Percentiles rank a stretch among this genome's conserved stretches.
Conservation (phyloP, 768 basidiomycete species). For the Russula dissimulans region DNA sequence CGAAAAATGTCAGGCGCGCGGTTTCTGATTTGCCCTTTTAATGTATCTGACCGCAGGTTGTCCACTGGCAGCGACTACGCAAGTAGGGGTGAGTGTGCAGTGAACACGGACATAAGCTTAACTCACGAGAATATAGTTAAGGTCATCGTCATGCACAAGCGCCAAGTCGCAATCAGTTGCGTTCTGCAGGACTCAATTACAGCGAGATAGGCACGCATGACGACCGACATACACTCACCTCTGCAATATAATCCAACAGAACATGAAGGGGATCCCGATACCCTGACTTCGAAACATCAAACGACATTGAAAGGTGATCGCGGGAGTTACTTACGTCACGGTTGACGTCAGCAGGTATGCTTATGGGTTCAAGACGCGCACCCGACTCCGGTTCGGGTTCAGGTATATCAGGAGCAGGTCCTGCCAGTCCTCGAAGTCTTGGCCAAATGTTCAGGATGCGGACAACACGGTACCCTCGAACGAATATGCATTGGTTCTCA, state of each 20-base stretch:
- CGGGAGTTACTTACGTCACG: background rate
- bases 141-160: too few relatives aligned
- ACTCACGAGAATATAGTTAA: too few relatives aligned
- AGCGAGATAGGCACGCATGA: too few relatives aligned
- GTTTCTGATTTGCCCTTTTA: too few relatives aligned
- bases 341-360: background rate
- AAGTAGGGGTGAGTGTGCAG: too few relatives aligned
- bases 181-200: too few relatives aligned
- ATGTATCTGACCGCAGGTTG: too few relatives aligned
- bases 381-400: background rate
- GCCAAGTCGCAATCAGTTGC: too few relatives aligned
- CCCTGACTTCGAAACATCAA: background rate
- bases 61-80: too few relatives aligned
- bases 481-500: background rate
- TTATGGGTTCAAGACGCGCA: background rate
- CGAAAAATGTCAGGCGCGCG: too few relatives aligned
- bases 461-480: background rate
- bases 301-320: background rate
- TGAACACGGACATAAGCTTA: too few relatives aligned
- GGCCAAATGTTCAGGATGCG: background rate
- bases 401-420: background rate
- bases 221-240: background rate
- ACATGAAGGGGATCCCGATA: background rate
- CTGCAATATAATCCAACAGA: background rate
- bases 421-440: background rate